These are phyloP conservation scores for Agastache rugosa DNA, from an alignment of 257 asterid species.

Conservation along the genomic window DNA sequence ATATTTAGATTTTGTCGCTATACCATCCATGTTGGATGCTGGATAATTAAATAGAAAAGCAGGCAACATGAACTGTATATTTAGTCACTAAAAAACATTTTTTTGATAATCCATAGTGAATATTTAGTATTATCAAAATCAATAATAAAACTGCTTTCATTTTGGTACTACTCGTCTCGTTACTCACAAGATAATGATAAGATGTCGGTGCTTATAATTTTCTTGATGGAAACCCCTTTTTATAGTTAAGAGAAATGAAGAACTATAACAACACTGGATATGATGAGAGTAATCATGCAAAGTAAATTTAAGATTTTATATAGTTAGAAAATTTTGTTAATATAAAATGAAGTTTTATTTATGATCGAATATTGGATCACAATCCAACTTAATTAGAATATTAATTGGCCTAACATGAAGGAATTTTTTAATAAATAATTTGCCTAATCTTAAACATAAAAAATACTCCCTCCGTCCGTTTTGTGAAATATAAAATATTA, in stretches of 20 bases:
- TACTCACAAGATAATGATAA: background rate
- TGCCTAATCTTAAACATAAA: too few species aligned
- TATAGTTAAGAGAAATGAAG: background rate
- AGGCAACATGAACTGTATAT: background rate
- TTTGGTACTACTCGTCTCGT: background rate
- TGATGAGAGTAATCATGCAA: background rate
- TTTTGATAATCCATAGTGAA: background rate
- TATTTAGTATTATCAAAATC: background rate
- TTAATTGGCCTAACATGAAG: too few species aligned
- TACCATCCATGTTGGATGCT: too few species aligned
- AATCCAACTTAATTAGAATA: too few species aligned
- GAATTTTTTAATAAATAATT: too few species aligned
- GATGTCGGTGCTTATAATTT: background rate
- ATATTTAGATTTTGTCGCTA: too few species aligned
- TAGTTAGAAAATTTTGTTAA: background rate
- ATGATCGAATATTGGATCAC: too few species aligned
- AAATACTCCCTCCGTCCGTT: too few species aligned
- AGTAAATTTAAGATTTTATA: background rate
- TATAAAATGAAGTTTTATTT: too few species aligned
- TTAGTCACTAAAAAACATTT: background rate
- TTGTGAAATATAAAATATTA: too few species aligned
- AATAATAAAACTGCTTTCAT: background rate
- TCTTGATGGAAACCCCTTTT: background rate
- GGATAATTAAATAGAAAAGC: too few species aligned
- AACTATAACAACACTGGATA: background rate